Conservation (phyloP, 352 stramenopile genomes). For the Globisporangium canariense region DNA sequence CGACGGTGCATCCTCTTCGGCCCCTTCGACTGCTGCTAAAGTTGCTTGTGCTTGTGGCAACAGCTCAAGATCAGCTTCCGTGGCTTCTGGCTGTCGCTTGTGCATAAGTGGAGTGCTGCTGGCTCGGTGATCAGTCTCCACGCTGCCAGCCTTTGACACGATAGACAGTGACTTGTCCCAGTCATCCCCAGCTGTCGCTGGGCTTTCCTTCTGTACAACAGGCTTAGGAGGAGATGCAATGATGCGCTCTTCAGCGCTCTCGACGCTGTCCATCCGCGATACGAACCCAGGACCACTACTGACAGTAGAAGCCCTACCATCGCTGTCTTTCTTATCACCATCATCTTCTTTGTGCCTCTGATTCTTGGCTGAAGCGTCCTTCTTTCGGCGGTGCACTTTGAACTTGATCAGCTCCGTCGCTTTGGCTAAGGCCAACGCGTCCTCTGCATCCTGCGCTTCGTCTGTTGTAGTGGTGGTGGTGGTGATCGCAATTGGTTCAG, state of each 20-base stretch:
- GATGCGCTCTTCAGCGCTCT: not conserved
- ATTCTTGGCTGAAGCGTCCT: slow-evolving; percentile 1
- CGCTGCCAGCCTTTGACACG: not conserved
- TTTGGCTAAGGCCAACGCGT: not conserved
- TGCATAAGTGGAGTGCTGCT: not conserved
- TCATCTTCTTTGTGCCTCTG: not conserved
- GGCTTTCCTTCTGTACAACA: not conserved
- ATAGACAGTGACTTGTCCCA: not conserved
- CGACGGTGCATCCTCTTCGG: not conserved
- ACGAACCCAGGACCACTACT: not conserved
- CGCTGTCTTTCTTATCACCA: not conserved
- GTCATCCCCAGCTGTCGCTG: not conserved
- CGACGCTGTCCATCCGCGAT: not conserved
- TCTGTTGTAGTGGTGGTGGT: not conserved
- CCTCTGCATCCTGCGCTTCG: not conserved
- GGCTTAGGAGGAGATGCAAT: not conserved
- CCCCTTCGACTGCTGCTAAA: not conserved
- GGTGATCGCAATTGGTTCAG: not conserved
- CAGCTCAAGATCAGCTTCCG: not conserved
- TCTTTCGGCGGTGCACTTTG: slow-evolving; percentile 9
- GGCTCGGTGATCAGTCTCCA: not conserved
- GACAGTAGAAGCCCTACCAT: not conserved
- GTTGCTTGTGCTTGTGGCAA: not conserved
- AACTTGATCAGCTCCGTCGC: not conserved
- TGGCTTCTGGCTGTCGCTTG: not conserved